Evolutionary conservation across 768 basidiomycete genomes (phyloP).

Genomic region (Phlebiopsis flavidoalba): DNA sequence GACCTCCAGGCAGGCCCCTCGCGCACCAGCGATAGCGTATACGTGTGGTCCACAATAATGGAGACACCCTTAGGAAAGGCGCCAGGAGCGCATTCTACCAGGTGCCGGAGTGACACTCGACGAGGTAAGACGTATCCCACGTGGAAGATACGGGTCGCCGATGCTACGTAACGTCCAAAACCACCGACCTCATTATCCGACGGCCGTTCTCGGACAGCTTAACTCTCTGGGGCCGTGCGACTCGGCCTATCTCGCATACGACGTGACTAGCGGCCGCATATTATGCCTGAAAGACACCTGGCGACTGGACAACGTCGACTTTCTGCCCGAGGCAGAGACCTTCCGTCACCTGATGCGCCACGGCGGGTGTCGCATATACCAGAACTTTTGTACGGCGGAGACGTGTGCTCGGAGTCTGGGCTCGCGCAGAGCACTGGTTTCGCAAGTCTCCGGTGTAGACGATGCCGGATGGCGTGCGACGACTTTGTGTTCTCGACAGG

Average conservation of each 20-base stretch:
- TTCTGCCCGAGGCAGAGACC: neutral
- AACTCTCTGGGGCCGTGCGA: slow-evolving; percentile 3
- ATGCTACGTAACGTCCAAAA: neutral
- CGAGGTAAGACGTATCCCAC: neutral
- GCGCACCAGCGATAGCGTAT: too few species aligned
- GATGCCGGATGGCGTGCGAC: neutral
- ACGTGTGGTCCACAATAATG: too few species aligned
- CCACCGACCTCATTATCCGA: neutral
- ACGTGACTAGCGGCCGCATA: neutral
- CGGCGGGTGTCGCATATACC: neutral
- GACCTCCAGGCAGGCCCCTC: too few species aligned
- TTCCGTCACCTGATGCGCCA: neutral
- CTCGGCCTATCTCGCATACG: slow-evolving; percentile 5
- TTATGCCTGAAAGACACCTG: slow-evolving; percentile 1
- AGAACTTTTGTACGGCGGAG: neutral
- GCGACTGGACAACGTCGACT: neutral
- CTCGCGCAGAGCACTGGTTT: neutral
- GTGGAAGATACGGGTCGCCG: neutral
- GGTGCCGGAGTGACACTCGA: neutral
- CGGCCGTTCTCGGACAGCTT: neutral
- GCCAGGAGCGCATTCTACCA: neutral
- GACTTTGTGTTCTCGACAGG: neutral
- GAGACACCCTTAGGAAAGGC: too few species aligned
- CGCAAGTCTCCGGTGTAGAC: neutral
- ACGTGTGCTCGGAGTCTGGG: neutral